Evolutionary conservation across 306 rosid species (phyloP).

Genomic region (Ochetophila trinervis): DNA sequence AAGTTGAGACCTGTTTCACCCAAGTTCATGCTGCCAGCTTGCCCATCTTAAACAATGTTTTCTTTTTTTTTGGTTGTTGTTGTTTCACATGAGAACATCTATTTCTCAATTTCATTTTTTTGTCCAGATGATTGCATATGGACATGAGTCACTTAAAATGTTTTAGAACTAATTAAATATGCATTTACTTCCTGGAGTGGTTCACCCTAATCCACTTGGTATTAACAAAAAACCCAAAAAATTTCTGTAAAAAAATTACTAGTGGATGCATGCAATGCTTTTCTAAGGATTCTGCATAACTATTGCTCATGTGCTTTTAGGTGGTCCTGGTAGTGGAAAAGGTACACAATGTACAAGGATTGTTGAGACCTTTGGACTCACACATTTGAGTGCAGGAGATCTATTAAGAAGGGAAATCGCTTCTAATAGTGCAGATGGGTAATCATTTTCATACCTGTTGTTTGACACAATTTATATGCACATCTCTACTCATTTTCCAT

Average conservation of each 20-base stretch:
- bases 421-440: slow-evolving; percentile 71
- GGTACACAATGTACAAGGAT: slow-evolving; percentile 90
- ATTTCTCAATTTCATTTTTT: too few relatives aligned
- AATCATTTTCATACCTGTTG: slow-evolving; percentile 25
- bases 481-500: not conserved
- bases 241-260: not conserved
- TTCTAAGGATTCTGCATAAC: not conserved
- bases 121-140: too few relatives aligned
- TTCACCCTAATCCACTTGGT: not conserved
- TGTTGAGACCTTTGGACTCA: slow-evolving; percentile 74
- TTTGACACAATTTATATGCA: slow-evolving; percentile 12
- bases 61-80: too few relatives aligned
- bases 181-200: not conserved
- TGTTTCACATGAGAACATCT: too few relatives aligned
- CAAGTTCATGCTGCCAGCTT: too few relatives aligned
- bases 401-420: slow-evolving; percentile 79
- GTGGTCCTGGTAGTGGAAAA: slow-evolving; percentile 97
- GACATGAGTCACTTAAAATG: not conserved
- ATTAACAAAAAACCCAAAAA: not conserved
- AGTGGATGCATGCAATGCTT: not conserved
- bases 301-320: slow-evolving; percentile 37
- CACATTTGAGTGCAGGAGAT: slow-evolving; percentile 97
- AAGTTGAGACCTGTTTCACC: too few relatives aligned
- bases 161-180: too few relatives aligned
- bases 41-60: too few relatives aligned